phyloP scores from a whole-genome alignment of 2,329 filamentous ascomycete genomes.

The Calonectria pseudoturangicola region DNA sequence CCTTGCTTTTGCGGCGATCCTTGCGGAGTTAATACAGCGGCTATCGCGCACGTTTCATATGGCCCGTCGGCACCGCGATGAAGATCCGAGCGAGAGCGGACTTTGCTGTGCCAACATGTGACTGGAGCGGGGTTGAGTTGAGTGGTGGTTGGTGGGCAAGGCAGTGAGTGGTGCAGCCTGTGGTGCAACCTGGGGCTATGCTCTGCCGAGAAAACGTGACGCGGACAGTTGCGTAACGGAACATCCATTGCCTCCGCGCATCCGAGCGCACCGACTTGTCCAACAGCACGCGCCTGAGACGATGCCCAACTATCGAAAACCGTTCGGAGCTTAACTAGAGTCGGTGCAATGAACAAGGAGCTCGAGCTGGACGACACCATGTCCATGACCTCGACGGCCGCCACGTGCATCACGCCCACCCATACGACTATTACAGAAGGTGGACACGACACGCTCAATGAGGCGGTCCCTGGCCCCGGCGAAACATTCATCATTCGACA shows the following conservation, averaged over 20 bases:
- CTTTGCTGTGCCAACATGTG: conserved; percentile 27
- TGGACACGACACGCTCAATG: conserved; percentile 27
- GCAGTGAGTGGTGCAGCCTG: no score
- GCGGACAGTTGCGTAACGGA: conserved; percentile 15
- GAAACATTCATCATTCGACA: conserved; percentile 58
- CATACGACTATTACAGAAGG: conserved; percentile 40
- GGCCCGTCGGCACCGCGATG: not conserved
- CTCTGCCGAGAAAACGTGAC: conserved; percentile 16
- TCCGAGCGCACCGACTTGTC: conserved; percentile 7
- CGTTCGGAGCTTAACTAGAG: not conserved
- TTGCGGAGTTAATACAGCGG: not conserved
- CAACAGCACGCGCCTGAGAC: not conserved
- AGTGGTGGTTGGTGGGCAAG: not conserved
- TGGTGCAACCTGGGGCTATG: conserved; percentile 10
- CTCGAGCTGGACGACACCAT: conserved; percentile 44
- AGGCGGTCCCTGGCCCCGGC: conserved; percentile 52
- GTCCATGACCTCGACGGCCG: conserved; percentile 48
- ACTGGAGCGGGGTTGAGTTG: conserved; percentile 33
- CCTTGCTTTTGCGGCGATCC: not conserved
- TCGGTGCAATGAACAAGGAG: conserved; percentile 43
- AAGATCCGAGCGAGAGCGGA: conserved; percentile 7
- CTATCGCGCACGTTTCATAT: conserved; percentile 11
- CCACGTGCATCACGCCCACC: conserved; percentile 44
- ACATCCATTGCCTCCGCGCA: not conserved
- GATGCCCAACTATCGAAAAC: conserved; percentile 8